Base-by-base conservation (phyloP, 495 filamentous ascomycete genomes). In the Parachaetomium inaequale region DNA sequence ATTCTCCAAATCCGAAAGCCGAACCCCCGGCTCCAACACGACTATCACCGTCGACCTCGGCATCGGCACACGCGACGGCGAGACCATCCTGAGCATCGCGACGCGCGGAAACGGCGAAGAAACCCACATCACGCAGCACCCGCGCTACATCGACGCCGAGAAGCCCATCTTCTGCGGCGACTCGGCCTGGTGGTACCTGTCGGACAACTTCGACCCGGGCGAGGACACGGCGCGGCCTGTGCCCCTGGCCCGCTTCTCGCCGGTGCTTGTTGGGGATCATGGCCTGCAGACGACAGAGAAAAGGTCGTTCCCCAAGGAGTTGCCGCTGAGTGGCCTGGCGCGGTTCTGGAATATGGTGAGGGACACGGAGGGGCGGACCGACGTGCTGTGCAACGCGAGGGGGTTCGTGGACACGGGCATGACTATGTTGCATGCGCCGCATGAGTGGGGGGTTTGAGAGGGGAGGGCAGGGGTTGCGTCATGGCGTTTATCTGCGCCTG, bases 131-230 rank as follows among this genome's bases (percentile, higher is more conserved):
- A 29, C 19, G 2, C 49, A 32, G 1, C 7, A 0, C 32, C 28
- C 17, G 0, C 11, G 42, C 10, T 4, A 17, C 42, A 7, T 10
- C 19, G n/a, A 23, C 42, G n/a, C 11, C n/a, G 32, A 34, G 32
- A 46, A 6, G 3, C 42, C 42, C n/a, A 17, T 19, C 1, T 23
- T 61, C 0, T 61, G 50, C 49, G 59, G 59, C 28, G 59, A 55
- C 29, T 54, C 51, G 3, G 59, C 50, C 3, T 61, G 59, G 59
- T 61, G 59, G 59, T 32, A 7, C 2, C 8, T 55, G 0, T 26
- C 38, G 19, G 50, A 46, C 50, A 4, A 43, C 11, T 32, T 8
- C 58, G 36, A 54, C 28, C 26, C 26, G 0, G n/a, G 17, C 4
- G 19, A 36, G 4, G 7, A 31, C 0, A 25, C 25, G 4, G 26